Evolutionary conservation across 2,329 filamentous ascomycete genomes (phyloP), one percentile per base, ranked within the genome.

Genomic region (Cercospora canescens): DNA sequence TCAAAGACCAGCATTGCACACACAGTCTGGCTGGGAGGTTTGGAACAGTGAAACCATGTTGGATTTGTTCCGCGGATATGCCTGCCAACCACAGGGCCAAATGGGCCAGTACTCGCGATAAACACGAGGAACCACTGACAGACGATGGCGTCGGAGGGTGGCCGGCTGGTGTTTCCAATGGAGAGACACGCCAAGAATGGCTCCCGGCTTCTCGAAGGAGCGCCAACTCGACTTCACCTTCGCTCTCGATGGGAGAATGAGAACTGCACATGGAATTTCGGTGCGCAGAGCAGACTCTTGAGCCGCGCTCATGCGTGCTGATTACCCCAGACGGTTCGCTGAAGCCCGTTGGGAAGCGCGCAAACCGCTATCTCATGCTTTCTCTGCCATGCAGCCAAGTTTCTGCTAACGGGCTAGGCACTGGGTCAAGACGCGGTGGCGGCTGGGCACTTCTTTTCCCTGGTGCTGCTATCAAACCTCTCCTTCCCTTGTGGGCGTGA

Each of bases 401-500:
- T n/a, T 32, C 14, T 18, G 57, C 57, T 39, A 60, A 60, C n/a
- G 57, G 37, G 57, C 57, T 60, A 50, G 37, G 57, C 57, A 32
- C 6, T 26, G 24, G 35, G 21, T 45, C 57, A 60, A 60, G 57
- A 60, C 6, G 18, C 28, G 39, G 14, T 55, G 9, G 48, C n/a
- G 60, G 60, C 60, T 62, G 34, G 60, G 60, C 60, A 34, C 24
- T 8, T 35, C 45, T 60, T 41, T 65, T 24, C 41, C 32, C 55
- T 62, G 21, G 52, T 56, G 54, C 30, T 62, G 57, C 67, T 67
- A 67, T 69, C 66, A 48, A 52, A 28, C 30, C 28, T 55, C 61
- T 65, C 69, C 69, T 71, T 65, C 69, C 67, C 55, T 63, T 69
- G 64, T 58, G 65, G 68, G 67, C 41, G 18, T 61, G 50, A 62